Evolutionary conservation across 345 rosid genomes (phyloP).

Genomic region (Ceriops decandra): DNA sequence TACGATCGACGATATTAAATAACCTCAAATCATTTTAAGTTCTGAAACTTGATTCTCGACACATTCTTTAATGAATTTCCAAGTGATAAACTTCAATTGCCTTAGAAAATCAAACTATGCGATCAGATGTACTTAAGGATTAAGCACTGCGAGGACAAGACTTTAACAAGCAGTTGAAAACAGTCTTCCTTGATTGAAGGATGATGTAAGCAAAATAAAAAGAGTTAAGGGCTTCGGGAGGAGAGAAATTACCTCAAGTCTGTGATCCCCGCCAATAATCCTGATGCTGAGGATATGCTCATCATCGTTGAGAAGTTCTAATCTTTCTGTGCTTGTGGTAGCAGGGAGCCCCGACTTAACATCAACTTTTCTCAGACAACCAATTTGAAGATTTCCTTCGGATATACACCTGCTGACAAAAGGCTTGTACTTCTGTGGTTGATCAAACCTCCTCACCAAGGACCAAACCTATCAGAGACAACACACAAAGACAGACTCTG

Average conservation of each 20-base stretch:
- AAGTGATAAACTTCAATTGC: neutral
- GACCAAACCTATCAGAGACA: slow-evolving; percentile 54
- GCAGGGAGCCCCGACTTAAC: slow-evolving; percentile 73
- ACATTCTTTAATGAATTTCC: neutral
- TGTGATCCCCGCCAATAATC: slow-evolving; percentile 82
- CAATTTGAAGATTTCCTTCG: slow-evolving; percentile 61
- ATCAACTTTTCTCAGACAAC: slow-evolving; percentile 64
- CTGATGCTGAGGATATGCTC: slow-evolving; percentile 64
- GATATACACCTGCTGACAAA: slow-evolving; percentile 63
- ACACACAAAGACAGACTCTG: neutral
- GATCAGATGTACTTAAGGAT: neutral
- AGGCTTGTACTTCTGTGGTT: slow-evolving; percentile 70
- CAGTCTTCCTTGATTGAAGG: neutral
- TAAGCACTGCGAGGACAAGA: no score
- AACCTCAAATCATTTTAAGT: neutral
- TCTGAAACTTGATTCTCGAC: neutral
- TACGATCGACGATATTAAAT: no score
- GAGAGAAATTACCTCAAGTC: slow-evolving; percentile 46
- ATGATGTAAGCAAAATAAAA: neutral
- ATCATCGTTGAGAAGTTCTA: slow-evolving; percentile 61
- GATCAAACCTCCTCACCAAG: slow-evolving; percentile 15
- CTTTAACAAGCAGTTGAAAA: no score
- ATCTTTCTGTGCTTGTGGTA: slow-evolving; percentile 60
- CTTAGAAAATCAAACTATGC: neutral
- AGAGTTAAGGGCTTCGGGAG: neutral